Percentiles rank a stretch among this genome's conserved stretches.
These are phyloP conservation scores for Houttuynia cordata DNA, from an alignment of 164 flowering plant species.

Conservation along the genomic window DNA sequence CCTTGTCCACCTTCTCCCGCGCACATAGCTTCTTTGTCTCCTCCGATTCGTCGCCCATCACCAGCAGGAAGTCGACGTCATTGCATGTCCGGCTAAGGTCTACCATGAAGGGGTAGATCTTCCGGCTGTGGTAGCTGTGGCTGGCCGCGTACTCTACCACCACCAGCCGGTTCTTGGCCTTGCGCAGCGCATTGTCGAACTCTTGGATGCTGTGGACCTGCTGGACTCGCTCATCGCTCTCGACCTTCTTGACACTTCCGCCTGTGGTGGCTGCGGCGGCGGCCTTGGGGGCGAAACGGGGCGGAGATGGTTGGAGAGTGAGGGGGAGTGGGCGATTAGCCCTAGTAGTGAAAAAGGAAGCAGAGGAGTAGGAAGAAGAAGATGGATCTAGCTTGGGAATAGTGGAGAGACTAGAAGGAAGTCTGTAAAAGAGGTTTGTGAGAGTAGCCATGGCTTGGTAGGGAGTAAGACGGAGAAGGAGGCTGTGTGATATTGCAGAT, in stretches of 20 bases:
- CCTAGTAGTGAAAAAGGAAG: slow-evolving; percentile 8
- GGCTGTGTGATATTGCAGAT: background rate
- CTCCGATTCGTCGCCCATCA: slow-evolving; percentile 84
- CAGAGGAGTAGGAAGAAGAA: slow-evolving; percentile 1
- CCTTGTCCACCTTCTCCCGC: slow-evolving; percentile 60
- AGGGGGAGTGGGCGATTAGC: slow-evolving; percentile 3
- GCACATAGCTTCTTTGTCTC: slow-evolving; percentile 43
- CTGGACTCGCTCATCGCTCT: slow-evolving; percentile 42
- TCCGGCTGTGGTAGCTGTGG: slow-evolving; percentile 37
- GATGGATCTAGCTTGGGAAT: slow-evolving; percentile 9
- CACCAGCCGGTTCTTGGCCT: slow-evolving; percentile 61
- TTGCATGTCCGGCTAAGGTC: slow-evolving; percentile 66
- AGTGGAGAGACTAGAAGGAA: slow-evolving; percentile 13
- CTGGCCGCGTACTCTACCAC: slow-evolving; percentile 79
- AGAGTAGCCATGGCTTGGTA: slow-evolving; percentile 31
- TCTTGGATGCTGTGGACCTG: slow-evolving; percentile 56
- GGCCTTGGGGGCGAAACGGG: slow-evolving; percentile 16
- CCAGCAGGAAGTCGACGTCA: slow-evolving; percentile 77
- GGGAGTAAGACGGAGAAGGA: background rate
- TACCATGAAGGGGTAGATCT: slow-evolving; percentile 89
- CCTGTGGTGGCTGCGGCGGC: slow-evolving; percentile 15
- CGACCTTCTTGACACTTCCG: slow-evolving; percentile 13
- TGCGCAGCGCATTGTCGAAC: slow-evolving; percentile 57
- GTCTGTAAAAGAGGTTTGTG: slow-evolving; percentile 24
- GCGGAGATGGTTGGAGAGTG: slow-evolving; percentile 2